A percentile compares a stretch with the other conserved stretches of the same genome.
These are phyloP conservation scores for Trichophyton simii DNA, from an alignment of 2,329 filamentous ascomycete genomes.

Conservation along the genomic window DNA sequence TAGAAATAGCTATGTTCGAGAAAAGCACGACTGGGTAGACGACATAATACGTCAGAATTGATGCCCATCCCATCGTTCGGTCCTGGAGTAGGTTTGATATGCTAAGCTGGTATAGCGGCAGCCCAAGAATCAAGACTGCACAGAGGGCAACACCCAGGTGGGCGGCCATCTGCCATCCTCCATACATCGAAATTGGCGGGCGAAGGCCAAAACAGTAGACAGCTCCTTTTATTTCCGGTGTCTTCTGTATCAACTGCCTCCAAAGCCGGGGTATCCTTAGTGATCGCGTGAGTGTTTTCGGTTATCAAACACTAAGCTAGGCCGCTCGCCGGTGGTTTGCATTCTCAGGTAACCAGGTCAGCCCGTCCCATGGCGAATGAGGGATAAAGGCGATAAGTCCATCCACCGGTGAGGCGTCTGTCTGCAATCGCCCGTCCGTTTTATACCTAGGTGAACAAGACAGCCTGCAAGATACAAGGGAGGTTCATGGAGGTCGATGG, in stretches of 20 bases:
- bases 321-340: no score
- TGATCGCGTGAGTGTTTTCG: no score
- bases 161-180: background rate
- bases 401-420: no score
- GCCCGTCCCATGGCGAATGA: no score
- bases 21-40: conserved; percentile 29
- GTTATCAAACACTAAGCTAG: no score
- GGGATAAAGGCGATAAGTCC: no score
- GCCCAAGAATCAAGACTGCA: background rate
- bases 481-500: no score
- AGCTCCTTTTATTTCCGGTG: background rate
- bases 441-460: background rate
- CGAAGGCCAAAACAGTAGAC: background rate
- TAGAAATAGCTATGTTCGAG: conserved; percentile 26
- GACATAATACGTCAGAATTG: conserved; percentile 25
- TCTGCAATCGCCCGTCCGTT: no score
- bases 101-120: background rate
- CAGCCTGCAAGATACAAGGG: background rate
- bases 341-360: no score
- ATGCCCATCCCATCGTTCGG: conserved; percentile 6
- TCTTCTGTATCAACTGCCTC: background rate
- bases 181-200: background rate
- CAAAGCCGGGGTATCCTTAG: background rate
- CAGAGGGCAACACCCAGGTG: background rate
- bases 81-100: background rate